These are phyloP conservation scores for Curvularia eragrostidis DNA, from an alignment of 2,329 filamentous ascomycete species.

Conservation along the genomic window DNA sequence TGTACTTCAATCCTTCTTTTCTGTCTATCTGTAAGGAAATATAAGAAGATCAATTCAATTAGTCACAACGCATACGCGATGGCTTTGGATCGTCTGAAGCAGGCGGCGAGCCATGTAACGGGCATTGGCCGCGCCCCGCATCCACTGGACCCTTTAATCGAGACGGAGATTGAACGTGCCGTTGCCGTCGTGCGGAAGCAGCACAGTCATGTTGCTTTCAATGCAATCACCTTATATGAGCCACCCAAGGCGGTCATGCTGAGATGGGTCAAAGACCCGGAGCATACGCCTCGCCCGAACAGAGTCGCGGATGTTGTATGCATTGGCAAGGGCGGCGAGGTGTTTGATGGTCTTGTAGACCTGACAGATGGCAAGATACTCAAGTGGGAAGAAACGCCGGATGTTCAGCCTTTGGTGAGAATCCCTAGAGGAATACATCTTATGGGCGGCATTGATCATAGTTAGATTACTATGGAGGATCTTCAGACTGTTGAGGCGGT, in stretches of 20 bases:
- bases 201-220: constrained; percentile 77
- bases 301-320: constrained; percentile 83
- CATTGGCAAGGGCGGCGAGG: constrained; percentile 76
- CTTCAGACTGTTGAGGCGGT: constrained; percentile 79
- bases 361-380: constrained; percentile 69
- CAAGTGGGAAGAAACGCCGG: constrained; percentile 76
- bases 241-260: constrained; percentile 85
- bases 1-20: neutral
- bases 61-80: constrained; percentile 47
- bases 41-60: neutral
- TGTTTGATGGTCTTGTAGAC: constrained; percentile 83
- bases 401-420: constrained; percentile 78
- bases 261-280: constrained; percentile 74
- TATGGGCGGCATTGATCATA: constrained; percentile 6
- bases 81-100: constrained; percentile 69
- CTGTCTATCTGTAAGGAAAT: neutral
- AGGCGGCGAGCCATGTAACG: constrained; percentile 67
- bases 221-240: constrained; percentile 83
- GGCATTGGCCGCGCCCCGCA: constrained; percentile 64
- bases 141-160: constrained; percentile 78
- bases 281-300: constrained; percentile 65
- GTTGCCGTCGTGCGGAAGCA: constrained; percentile 72
- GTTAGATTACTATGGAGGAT: constrained; percentile 87
- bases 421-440: neutral
- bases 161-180: constrained; percentile 73